phyloP scores from a whole-genome alignment of 2,329 filamentous ascomycete species.

The Aspergillus puulaauensis region DNA sequence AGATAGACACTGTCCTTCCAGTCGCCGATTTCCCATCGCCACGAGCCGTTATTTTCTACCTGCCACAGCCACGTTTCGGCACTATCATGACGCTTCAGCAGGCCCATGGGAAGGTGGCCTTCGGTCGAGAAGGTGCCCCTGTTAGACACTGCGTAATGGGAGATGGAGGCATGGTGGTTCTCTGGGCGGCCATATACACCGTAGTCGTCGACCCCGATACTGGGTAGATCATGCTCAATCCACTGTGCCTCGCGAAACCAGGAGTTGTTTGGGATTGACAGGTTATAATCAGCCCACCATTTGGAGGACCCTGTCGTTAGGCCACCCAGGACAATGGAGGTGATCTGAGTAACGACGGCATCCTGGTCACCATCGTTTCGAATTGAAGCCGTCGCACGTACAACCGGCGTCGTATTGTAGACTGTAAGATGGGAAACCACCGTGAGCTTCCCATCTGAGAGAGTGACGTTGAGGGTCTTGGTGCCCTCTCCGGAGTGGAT shows the following conservation, averaged over 20 bases:
- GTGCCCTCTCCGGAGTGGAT: neutral
- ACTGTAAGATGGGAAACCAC: constrained; percentile 22
- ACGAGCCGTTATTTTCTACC: constrained; percentile 38
- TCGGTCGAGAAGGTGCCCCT: constrained; percentile 32
- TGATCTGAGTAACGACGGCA: constrained; percentile 20
- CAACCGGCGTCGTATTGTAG: constrained; percentile 17
- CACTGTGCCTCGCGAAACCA: constrained; percentile 40
- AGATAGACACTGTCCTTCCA: constrained; percentile 35
- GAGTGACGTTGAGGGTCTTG: constrained; percentile 18
- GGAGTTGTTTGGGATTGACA: constrained; percentile 26
- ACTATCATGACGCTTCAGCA: constrained; percentile 20
- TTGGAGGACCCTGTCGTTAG: constrained; percentile 14
- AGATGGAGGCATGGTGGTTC: constrained; percentile 19
- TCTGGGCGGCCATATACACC: constrained; percentile 22
- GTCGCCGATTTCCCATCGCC: constrained; percentile 40
- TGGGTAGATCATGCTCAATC: constrained; percentile 25
- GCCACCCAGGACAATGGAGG: constrained; percentile 25
- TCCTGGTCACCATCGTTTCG: constrained; percentile 17
- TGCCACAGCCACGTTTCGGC: constrained; percentile 37
- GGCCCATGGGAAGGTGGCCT: constrained; percentile 31
- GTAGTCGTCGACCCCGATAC: constrained; percentile 29
- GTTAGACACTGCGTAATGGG: constrained; percentile 24
- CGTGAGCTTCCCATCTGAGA: constrained; percentile 18
- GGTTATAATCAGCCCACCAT: constrained; percentile 25
- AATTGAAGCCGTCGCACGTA: constrained; percentile 22